Base-by-base conservation (phyloP, 768 basidiomycete genomes). In the Pisolithus microcarpus region DNA sequence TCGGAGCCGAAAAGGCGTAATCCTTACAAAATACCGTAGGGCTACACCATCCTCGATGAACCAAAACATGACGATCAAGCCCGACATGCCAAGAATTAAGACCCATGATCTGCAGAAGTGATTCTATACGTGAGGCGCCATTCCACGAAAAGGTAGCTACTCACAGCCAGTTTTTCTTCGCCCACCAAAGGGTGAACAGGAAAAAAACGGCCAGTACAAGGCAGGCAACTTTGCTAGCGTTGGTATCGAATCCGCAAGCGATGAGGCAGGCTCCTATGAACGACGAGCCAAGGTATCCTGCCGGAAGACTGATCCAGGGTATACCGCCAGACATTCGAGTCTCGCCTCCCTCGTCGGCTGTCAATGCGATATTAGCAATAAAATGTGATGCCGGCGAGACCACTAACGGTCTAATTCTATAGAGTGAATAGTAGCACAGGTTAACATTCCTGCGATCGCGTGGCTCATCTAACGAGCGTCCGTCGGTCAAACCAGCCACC, bases 321-420 rank as follows among this genome's bases (percentile, higher is more conserved):
- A 93, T 79, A 0, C 91, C 92, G 26, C 91, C 91, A 15, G 85
- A 82, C 91, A 94, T 93, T 34, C 75, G 72, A 5, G 91, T 94
- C 36, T 81, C 79, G 11, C 91, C 91, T 38, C 91, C 91, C 69
- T 93, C 92, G 59, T 91, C 89, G 40, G 89, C 85, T 91, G 61
- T 23, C 50, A 46, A 46, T 24, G 48, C 2, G 10, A 48, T 26
- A 48, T 52, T 43, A 44, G 56, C 46, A 28, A 60, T 8, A 48
- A 38, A 44, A 8, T 38, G 3, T 42, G 7, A 50, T 4, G 45
- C 46, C 15, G 30, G 3, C 21, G 6, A 28, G 23, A 37, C 45
- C 36, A 75, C 86, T 60, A 66, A 90, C 90, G 91, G 70, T 93
- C 90, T 13, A 93, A 78, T 61, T 90, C 81, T 44, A 93, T 85